A percentile compares a stretch with the other conserved stretches of the same genome.
phyloP scores from a whole-genome alignment of 306 rosid species.

The Quercus wislizeni region DNA sequence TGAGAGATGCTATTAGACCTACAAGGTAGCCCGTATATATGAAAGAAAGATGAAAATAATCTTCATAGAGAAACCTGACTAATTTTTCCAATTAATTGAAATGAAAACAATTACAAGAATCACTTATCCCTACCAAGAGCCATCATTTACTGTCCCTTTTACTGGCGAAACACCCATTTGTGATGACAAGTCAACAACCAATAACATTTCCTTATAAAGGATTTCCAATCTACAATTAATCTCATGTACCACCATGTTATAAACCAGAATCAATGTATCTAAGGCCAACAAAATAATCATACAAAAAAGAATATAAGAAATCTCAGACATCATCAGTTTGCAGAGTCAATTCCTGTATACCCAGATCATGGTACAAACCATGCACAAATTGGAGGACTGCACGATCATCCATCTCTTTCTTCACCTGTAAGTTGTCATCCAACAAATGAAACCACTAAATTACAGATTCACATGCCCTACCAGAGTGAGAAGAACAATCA shows the following conservation, averaged over 20 bases:
- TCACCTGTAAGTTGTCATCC: constrained; percentile 50
- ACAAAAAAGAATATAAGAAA: constrained; percentile 5
- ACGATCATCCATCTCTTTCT: constrained; percentile 64
- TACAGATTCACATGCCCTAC: background rate
- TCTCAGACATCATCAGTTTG: constrained; percentile 60
- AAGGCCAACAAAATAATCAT: background rate
- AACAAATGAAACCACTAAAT: constrained; percentile 20
- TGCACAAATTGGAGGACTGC: constrained; percentile 73
- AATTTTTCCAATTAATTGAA: background rate
- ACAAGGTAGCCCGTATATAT: background rate
- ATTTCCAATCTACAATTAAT: background rate
- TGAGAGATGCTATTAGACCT: background rate
- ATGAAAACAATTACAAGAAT: background rate
- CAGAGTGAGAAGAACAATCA: background rate
- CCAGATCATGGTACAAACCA: constrained; percentile 83
- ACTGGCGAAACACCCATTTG: background rate
- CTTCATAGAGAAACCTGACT: background rate
- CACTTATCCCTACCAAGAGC: background rate
- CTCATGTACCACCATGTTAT: background rate
- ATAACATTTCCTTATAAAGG: background rate
- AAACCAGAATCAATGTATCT: background rate
- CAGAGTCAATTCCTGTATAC: constrained; percentile 80
- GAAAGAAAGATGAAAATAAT: background rate
- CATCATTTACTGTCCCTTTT: background rate
- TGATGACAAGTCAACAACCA: background rate